Evolutionary conservation across 2,329 filamentous ascomycete genomes (phyloP), one percentile per base, ranked within the genome.

Genomic region (Acarospora socialis): DNA sequence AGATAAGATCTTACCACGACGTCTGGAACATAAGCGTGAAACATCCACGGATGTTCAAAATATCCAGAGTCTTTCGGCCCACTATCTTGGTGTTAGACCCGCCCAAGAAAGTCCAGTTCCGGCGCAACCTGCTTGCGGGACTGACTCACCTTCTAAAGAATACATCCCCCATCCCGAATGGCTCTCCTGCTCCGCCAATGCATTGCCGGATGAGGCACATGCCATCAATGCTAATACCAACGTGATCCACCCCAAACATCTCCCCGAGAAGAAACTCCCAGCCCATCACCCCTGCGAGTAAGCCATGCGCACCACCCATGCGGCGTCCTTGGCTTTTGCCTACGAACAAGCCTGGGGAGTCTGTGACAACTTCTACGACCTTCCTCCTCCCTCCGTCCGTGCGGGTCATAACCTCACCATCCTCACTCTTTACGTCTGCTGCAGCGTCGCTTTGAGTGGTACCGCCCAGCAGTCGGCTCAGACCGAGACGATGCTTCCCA

Each of bases 201-300:
- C 52, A 54, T 18, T 50, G 41, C 30, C 44, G 42, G 22, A 43
- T 43, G 15, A 55, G 37, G 33, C 52, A 55, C 50, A 54, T 54
- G 0, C 50, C 52, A 32, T 53, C 47, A 28, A 49, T 44, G 6
- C 48, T 46, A 25, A 53, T 42, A 15, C 41, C 42, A 18, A 47
- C 43, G 41, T 54, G 52, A 35, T 54, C 49, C 5, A 39, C 46
- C 17, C 42, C 43, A 34, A 55, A 54, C 52, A 54, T 53, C 30
- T 55, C 52, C 21, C 51, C 51, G 2, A 54, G 41, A 19, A 55
- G 28, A 32, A 49, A 55, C 29, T 54, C 52, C 52, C 52, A 54
- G 3, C 51, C 50, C 38, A 46, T 49, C 19, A 43, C 38, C 17
- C 40, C 40, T 30, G 40, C 38, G 10, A 43, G 26, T 26, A 43